phyloP scores from a whole-genome alignment of 2,329 filamentous ascomycete species.

The Byssothecium circinans region DNA sequence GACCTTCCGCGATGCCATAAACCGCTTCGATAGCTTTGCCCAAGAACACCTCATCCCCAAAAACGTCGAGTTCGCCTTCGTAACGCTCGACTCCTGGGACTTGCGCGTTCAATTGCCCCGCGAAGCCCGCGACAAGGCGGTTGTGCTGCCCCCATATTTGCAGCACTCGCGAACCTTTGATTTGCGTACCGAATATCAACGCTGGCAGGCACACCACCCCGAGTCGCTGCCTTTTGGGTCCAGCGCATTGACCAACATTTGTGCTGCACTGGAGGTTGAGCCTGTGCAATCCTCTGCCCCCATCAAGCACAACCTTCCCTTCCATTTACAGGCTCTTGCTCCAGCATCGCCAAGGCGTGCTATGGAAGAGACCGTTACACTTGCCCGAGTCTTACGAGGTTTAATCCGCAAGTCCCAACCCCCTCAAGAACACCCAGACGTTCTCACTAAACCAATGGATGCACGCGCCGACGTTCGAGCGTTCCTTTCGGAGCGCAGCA shows the following conservation, averaged over 20 bases:
- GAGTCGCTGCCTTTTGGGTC: constrained; percentile 96
- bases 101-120: constrained; percentile 95
- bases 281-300: constrained; percentile 96
- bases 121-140: constrained; percentile 96
- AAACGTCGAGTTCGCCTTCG: constrained; percentile 96
- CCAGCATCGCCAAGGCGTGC: constrained; percentile 93
- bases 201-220: constrained; percentile 97
- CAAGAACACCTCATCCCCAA: constrained; percentile 87
- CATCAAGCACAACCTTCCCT: constrained; percentile 98
- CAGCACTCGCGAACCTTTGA: constrained; percentile 98
- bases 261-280: constrained; percentile 95
- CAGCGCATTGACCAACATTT: constrained; percentile 95
- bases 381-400: constrained; percentile 87
- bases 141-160: constrained; percentile 92
- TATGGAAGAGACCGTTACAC: constrained; percentile 95
- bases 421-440: constrained; percentile 88
- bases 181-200: constrained; percentile 93
- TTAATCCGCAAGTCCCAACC: constrained; percentile 96
- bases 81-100: constrained; percentile 98
- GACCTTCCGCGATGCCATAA: constrained; percentile 94
- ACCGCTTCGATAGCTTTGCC: constrained; percentile 90
- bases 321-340: constrained; percentile 93
- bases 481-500: constrained; percentile 94
- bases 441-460: constrained; percentile 93
- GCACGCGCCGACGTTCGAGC: constrained; percentile 93